Base-by-base conservation (phyloP, 2,329 filamentous ascomycete species). In the Alternaria tenuissima region DNA sequence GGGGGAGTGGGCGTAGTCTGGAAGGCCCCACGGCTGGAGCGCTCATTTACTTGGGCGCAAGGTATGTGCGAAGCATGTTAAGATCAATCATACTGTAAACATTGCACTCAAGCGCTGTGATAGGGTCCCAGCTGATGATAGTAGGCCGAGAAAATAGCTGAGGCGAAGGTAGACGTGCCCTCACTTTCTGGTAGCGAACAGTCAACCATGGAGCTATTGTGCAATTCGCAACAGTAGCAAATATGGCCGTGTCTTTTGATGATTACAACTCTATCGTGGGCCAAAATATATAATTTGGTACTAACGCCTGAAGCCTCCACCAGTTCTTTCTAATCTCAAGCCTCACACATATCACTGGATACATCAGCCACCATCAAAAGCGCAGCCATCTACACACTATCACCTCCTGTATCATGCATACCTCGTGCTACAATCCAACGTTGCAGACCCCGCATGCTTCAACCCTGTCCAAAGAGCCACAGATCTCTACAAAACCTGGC, bases 101-200 rank as follows among this genome's bases (percentile, higher is more conserved):
- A 52, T 41, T 38, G 34, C 4, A 14, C 18, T 30, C 11, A 4
- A 52, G 22, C 16, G 49, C 36, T 16, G n/a, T 6, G 11, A 39
- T 20, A 30, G 36, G 36, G 49, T 7, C 36, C 7, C 7, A n/a
- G 49, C 44, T 51, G 36, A 49, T 9, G 26, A 39, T 46, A 39
- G 18, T 42, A 55, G 57, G 28, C 18, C 9, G 22, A 28, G n/a
- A 44, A 41, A 26, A 47, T 57, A 34, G 47, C 41, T 41, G 26
- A 52, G 12, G 41, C 48, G 20, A 42, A 39, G 36, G 41, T 43
- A 41, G 34, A 32, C 20, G 28, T 16, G 43, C 41, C 11, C n/a
- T 20, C 42, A 36, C 41, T 14, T 26, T 34, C n/a, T 41, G 47
- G 47, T 57, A 60, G 39, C 47, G 53, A 52, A 32, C 30, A 38